Percentiles rank a stretch among this genome's conserved stretches.
These are phyloP conservation scores for Pyrus bretschneideri DNA, from an alignment of 306 rosid genomes.

Conservation along the genomic window DNA sequence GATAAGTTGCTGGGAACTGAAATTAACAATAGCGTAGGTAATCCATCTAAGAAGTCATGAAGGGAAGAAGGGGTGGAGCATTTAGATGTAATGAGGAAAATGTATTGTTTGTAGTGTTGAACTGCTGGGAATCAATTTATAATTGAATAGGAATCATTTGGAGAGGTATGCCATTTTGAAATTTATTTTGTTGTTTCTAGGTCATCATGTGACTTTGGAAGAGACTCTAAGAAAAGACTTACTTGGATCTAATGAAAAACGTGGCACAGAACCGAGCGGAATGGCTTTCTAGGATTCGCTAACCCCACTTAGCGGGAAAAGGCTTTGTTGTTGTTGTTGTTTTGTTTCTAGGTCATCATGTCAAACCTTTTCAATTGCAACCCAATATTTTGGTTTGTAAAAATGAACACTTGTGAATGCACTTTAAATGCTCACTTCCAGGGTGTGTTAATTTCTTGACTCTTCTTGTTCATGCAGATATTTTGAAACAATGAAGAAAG, in stretches of 20 bases:
- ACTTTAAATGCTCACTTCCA: background rate
- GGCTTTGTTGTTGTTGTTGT: too few species aligned
- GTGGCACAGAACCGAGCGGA: too few species aligned
- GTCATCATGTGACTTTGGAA: background rate
- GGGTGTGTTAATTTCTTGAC: background rate
- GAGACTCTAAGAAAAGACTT: too few species aligned
- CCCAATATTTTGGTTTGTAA: background rate
- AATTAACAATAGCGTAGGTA: background rate
- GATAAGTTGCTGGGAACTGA: background rate
- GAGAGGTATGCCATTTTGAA: background rate
- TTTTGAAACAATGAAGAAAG: conserved; percentile 41
- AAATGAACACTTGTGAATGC: background rate
- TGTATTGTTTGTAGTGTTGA: background rate
- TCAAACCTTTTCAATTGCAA: background rate
- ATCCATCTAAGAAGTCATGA: background rate
- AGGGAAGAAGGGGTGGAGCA: background rate
- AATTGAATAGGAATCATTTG: background rate
- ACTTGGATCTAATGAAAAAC: too few species aligned
- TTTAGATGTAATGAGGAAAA: too few species aligned
- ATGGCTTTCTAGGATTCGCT: too few species aligned
- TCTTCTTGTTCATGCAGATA: conserved; percentile 13
- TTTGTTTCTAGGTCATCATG: background rate
- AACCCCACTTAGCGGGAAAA: too few species aligned
- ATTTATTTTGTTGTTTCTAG: background rate
- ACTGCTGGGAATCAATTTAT: background rate